These are phyloP conservation scores for Saitozyma sp. DNA, from an alignment of 768 basidiomycete genomes.

Conservation along the genomic window DNA sequence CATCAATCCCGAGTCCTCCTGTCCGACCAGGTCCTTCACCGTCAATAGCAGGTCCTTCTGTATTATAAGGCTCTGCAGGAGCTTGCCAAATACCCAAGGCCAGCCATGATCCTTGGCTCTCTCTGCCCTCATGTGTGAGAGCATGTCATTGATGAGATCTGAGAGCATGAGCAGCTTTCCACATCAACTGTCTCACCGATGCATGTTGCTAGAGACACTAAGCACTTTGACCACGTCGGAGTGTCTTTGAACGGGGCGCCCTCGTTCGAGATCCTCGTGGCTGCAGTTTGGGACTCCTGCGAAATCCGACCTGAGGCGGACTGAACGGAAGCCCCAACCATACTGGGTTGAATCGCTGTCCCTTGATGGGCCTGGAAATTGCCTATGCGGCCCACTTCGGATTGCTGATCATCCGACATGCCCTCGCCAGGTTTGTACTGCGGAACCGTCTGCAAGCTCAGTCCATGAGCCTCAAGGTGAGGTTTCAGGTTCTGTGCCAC, in stretches of 20 bases:
- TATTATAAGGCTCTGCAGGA: too few species aligned
- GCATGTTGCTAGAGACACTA: slow-evolving; percentile 23
- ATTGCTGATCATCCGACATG: too few species aligned
- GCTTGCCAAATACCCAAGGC: too few species aligned
- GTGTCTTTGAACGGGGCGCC: neutral
- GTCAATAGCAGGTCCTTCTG: too few species aligned
- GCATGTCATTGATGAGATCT: slow-evolving; percentile 12
- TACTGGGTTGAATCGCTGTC: too few species aligned
- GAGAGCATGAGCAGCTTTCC: neutral
- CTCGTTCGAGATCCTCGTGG: neutral
- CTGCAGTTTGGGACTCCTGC: neutral
- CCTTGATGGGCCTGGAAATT: too few species aligned
- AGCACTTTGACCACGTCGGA: slow-evolving; percentile 20
- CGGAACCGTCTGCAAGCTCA: too few species aligned
- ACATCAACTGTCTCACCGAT: slow-evolving; percentile 17
- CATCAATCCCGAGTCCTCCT: too few species aligned
- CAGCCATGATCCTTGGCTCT: neutral
- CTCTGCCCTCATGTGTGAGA: slow-evolving; percentile 1
- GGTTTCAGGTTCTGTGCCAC: neutral
- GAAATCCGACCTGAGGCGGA: neutral
- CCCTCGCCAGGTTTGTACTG: too few species aligned
- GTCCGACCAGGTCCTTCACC: too few species aligned
- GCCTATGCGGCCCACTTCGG: too few species aligned
- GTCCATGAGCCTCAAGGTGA: too few species aligned
- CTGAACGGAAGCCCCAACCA: neutral